Evolutionary conservation across 257 asterid species (phyloP).

Genomic region (Coffea eugenioides): DNA sequence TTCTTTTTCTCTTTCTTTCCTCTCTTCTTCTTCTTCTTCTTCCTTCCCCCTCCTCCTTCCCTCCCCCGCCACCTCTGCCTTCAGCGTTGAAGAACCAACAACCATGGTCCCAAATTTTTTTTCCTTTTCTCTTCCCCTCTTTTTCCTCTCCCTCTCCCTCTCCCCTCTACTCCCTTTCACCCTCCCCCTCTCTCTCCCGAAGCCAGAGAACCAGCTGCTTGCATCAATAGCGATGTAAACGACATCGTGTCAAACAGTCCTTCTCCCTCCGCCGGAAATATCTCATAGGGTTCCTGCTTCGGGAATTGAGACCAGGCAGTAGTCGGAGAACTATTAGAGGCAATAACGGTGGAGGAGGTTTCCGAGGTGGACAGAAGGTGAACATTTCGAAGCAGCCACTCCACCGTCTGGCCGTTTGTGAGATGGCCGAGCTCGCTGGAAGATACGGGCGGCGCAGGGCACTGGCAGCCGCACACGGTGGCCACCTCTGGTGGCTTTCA

Average conservation of each 20-base stretch:
- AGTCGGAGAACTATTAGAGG: neutral
- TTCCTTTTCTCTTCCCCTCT: no score
- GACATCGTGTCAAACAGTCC: conserved; percentile 18
- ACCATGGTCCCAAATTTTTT: no score
- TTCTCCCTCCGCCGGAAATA: conserved; percentile 6
- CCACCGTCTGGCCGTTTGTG: conserved; percentile 33
- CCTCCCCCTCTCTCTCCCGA: no score
- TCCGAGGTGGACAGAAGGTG: conserved; percentile 5
- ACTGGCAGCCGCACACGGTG: conserved; percentile 32
- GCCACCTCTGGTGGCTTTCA: neutral
- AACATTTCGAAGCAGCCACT: conserved; percentile 31
- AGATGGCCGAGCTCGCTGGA: conserved; percentile 39
- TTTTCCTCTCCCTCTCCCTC: no score
- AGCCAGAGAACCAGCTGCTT: neutral
- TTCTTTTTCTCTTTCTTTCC: no score
- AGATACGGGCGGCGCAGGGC: conserved; percentile 32
- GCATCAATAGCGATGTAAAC: conserved; percentile 27
- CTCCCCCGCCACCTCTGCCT: no score
- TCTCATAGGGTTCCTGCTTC: conserved; percentile 9
- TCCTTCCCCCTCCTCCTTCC: no score
- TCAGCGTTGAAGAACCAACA: no score
- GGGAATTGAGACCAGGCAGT: conserved; percentile 3
- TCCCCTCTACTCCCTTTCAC: no score
- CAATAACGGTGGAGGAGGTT: neutral
- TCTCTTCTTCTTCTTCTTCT: no score